Conservation (phyloP, 768 basidiomycete species). For the Leccinum imitatum region DNA sequence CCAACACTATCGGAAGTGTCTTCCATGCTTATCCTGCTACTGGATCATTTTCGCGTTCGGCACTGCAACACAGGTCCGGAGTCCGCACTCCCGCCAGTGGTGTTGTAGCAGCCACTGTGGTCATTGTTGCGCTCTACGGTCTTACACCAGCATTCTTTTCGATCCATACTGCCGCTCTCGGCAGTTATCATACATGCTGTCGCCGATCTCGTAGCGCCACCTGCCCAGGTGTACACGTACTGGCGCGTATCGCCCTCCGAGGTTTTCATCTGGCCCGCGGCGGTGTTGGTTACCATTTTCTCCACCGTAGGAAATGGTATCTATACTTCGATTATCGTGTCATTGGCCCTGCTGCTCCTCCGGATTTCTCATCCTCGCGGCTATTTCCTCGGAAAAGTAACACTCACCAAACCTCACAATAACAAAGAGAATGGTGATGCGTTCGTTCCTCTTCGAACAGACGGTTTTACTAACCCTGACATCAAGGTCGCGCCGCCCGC, state of each 20-base stretch:
- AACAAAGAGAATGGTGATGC: not conserved
- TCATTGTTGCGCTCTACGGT: not conserved
- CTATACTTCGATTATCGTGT: not conserved
- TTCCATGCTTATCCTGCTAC: too few species aligned
- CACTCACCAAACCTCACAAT: not conserved
- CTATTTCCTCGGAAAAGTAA: not conserved
- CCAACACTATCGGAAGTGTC: too few species aligned
- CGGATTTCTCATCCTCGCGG: not conserved
- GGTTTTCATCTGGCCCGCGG: not conserved
- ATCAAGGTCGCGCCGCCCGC: not conserved
- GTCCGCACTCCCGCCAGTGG: not conserved
- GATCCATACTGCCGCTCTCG: not conserved
- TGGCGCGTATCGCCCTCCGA: not conserved
- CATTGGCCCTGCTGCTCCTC: not conserved
- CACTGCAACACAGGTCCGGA: not conserved
- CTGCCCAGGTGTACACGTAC: not conserved
- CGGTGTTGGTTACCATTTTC: not conserved
- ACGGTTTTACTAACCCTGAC: not conserved
- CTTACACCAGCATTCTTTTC: not conserved
- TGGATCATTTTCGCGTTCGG: too few species aligned
- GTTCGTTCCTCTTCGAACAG: not conserved
- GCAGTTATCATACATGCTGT: not conserved
- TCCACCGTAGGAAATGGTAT: not conserved
- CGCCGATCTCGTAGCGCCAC: not conserved
- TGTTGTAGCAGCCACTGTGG: not conserved